Evolutionary conservation across 2,329 filamentous ascomycete genomes (phyloP), one percentile per base, ranked within the genome.

Genomic region (Orbilia javanica): DNA sequence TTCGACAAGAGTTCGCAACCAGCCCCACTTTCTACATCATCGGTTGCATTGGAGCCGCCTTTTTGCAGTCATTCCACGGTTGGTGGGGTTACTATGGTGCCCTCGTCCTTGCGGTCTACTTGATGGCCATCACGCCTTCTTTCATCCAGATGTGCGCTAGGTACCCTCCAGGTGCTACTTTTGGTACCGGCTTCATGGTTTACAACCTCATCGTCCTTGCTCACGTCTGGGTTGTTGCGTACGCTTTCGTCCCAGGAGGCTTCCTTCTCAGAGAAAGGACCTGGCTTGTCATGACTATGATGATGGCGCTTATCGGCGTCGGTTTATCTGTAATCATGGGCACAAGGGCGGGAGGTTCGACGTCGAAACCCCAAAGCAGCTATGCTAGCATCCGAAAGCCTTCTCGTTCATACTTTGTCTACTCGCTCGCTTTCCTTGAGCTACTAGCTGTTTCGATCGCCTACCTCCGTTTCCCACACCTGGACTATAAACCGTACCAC

Each of bases 171-270:
- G 93, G 90, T 4, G 87, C 88, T 27, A 93, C 93, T 0, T 99
- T 99, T 83, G 96, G 95, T 1, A 83, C 96, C 13, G 95, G 92
- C 3, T 97, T 97, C 85, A 85, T 97, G 65, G 84, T 97, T 60
- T 99, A 98, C 86, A 97, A 98, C 84, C 88, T 98, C 82, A 86
- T 98, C 86, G 91, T 97, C 3, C 88, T 99, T n/a, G 97, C 97
- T 87, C 95, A 98, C 83, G 94, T 97, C 69, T 99, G 96, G 96
- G 92, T 97, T 39, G 96, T 99, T 10, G 96, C 96, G 1, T 99
- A 99, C 82, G 96, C 96, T 11, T 99, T 99, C 81, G 96, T 99
- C 2, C 96, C 96, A 1, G 96, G 96, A 64, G 96, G 96, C 1
- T 93, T 93, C 2, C 88, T 97, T 0, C 92, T 99, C 50, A 91